phyloP scores from a whole-genome alignment of 169 alveolate genomes.

The Plasmodium falciparum region DNA sequence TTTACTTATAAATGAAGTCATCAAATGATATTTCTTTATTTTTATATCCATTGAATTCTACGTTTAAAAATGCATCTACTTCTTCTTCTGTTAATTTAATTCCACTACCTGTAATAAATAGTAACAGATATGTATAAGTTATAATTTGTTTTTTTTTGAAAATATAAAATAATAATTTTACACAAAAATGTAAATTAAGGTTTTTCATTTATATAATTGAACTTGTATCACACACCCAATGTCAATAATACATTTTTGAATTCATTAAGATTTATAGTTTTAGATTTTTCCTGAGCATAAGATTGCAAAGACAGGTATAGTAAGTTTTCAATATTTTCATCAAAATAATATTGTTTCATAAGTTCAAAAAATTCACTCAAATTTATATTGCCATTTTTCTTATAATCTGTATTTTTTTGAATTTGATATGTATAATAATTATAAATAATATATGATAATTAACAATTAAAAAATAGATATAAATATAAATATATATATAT shows the following conservation, averaged over 20 bases:
- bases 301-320: conserved; percentile 56
- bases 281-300: conserved; percentile 45
- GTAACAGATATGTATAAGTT: not conserved
- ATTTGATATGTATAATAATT: not conserved
- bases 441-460: not conserved
- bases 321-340: conserved; percentile 67
- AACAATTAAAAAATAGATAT: not conserved
- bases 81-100: conserved; percentile 72
- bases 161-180: conserved; percentile 20
- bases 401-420: conserved; percentile 63
- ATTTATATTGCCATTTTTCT: conserved; percentile 62
- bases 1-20: conserved; percentile 73
- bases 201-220: conserved; percentile 7
- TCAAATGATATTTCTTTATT: conserved; percentile 63
- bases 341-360: conserved; percentile 72
- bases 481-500: not conserved
- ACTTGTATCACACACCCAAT: conserved; percentile 39
- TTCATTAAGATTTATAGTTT: conserved; percentile 36
- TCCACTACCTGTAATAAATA: conserved; percentile 38
- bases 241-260: conserved; percentile 61
- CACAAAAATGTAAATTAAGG: not conserved
- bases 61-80: conserved; percentile 70
- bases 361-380: conserved; percentile 54
- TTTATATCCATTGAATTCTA: conserved; percentile 58
- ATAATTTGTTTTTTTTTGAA: conserved; percentile 16